Evolutionary conservation across 2,329 filamentous ascomycete species (phyloP).

Genomic region (Neopestalotiopsis sp.): DNA sequence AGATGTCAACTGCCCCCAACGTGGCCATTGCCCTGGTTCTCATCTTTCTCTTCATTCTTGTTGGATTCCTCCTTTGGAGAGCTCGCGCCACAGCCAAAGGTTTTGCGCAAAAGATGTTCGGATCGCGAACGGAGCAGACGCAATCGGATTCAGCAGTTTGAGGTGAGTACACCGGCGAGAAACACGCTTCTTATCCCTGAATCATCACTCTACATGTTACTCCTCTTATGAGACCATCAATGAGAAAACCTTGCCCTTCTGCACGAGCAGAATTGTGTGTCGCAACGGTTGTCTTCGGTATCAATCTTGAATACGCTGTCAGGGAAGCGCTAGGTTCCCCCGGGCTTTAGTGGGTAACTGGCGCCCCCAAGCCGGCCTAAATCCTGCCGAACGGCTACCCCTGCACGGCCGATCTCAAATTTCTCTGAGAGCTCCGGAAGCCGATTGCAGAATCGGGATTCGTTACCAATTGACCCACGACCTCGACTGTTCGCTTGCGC

Average conservation of each 20-base stretch:
- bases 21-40: constrained; percentile 35
- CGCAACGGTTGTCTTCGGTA: neutral
- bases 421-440: constrained; percentile 10
- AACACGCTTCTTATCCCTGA: neutral
- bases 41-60: constrained; percentile 28
- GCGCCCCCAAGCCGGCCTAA: neutral
- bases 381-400: constrained; percentile 10
- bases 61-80: constrained; percentile 27
- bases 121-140: constrained; percentile 1
- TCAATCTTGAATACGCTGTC: neutral
- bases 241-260: no score
- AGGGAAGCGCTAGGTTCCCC: neutral
- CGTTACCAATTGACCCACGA: neutral
- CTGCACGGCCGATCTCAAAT: constrained; percentile 13
- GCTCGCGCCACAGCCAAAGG: constrained; percentile 26
- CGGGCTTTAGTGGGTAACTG: neutral
- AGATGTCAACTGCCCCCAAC: constrained; percentile 24
- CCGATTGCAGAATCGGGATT: neutral
- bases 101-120: constrained; percentile 27
- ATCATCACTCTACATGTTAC: neutral
- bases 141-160: constrained; percentile 14
- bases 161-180: constrained; percentile 19
- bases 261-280: no score
- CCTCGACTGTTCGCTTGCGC: neutral
- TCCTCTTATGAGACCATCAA: no score